phyloP scores from a whole-genome alignment of 768 basidiomycete species.

The Boletus bicolor region DNA sequence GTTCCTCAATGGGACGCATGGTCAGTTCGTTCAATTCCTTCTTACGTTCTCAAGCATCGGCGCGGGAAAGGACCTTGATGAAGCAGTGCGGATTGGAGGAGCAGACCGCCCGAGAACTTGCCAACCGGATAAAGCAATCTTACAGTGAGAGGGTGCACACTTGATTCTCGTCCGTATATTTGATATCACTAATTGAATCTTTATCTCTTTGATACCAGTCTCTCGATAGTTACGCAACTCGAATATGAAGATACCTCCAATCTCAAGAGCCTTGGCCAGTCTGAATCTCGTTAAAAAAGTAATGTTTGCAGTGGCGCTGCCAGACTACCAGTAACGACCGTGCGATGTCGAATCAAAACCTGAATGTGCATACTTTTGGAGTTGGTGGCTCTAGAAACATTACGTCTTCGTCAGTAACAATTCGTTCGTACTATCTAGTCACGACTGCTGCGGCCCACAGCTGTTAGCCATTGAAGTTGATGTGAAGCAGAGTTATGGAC shows the following conservation, averaged over 20 bases:
- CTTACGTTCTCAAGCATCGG: conserved; percentile 9
- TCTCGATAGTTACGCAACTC: neutral
- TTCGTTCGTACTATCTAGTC: neutral
- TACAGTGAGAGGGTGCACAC: neutral
- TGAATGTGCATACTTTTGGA: neutral
- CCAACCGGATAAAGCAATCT: conserved; percentile 8
- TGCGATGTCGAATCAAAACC: too few species aligned
- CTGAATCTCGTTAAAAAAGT: neutral
- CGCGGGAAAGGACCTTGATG: conserved; percentile 13
- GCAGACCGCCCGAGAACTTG: conserved; percentile 19
- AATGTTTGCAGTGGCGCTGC: neutral
- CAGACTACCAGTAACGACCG: too few species aligned
- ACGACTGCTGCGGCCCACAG: neutral
- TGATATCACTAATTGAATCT: neutral
- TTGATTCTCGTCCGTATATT: neutral
- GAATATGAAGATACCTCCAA: neutral
- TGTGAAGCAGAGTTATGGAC: too few species aligned
- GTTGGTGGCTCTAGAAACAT: neutral
- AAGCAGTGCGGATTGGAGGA: conserved; percentile 21
- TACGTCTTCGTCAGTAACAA: neutral
- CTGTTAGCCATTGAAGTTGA: too few species aligned
- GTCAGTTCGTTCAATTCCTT: conserved; percentile 3
- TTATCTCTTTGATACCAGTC: neutral
- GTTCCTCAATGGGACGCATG: conserved; percentile 10
- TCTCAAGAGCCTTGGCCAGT: neutral